phyloP scores from a whole-genome alignment of 2,329 filamentous ascomycete genomes.

The Penicillium hordei region DNA sequence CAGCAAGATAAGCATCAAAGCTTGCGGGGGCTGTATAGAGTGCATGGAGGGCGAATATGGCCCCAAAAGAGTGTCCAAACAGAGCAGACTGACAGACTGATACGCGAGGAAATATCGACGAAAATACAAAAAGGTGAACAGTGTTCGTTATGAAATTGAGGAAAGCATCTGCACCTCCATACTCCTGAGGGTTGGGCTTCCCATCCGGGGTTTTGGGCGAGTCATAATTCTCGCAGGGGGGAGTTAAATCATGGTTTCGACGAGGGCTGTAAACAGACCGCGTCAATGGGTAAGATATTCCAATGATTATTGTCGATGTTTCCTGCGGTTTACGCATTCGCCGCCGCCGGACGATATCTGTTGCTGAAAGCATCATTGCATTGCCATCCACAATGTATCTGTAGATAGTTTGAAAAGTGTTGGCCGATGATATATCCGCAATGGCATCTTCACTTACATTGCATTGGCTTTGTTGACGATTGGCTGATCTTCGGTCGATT shows the following conservation, averaged over 20 bases:
- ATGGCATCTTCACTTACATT: constrained; percentile 17
- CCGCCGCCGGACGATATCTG: constrained; percentile 25
- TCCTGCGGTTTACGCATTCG: constrained; percentile 13
- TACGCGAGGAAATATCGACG: constrained; percentile 32
- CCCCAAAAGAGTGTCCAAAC: constrained; percentile 53
- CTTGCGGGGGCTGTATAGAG: constrained; percentile 43
- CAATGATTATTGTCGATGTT: constrained; percentile 26
- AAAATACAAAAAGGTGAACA: constrained; percentile 37
- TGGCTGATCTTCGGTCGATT: constrained; percentile 1
- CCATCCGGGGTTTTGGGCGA: constrained; percentile 30
- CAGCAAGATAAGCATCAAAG: constrained; percentile 49
- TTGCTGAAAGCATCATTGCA: constrained; percentile 29
- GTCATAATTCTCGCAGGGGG: constrained; percentile 21
- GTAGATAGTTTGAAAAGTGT: not conserved
- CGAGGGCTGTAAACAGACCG: constrained; percentile 23
- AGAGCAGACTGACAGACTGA: constrained; percentile 44
- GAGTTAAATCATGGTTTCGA: constrained; percentile 24
- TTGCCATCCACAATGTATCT: constrained; percentile 34
- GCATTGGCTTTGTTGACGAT: constrained; percentile 11
- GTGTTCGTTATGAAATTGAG: constrained; percentile 44
- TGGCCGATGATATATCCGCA: not conserved
- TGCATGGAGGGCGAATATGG: constrained; percentile 49
- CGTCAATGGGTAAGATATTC: constrained; percentile 26
- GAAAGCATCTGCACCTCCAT: constrained; percentile 49
- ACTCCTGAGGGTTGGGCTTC: constrained; percentile 14